Evolutionary conservation across 495 filamentous ascomycete genomes (phyloP).

Genomic region (Neurospora pannonica): DNA sequence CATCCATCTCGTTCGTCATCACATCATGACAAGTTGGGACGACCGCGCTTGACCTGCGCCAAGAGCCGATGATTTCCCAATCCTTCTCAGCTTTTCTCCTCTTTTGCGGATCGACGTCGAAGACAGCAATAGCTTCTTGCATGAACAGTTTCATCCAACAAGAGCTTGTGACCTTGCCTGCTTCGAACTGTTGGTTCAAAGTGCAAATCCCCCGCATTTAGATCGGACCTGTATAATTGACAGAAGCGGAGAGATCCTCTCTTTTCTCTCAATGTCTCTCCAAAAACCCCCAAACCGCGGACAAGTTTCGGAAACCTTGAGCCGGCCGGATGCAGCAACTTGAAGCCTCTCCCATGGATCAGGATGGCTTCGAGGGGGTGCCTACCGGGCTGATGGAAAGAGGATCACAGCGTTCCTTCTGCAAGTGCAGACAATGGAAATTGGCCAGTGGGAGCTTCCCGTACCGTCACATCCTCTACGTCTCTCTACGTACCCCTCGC

Average conservation of each 20-base stretch:
- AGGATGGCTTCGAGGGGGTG: not conserved
- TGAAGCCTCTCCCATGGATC: not conserved
- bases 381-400: not conserved
- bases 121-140: not conserved
- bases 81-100: not conserved
- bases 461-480: not conserved
- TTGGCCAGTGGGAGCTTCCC: not conserved
- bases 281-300: not conserved
- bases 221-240: not conserved
- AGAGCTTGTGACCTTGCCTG: not conserved
- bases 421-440: not conserved
- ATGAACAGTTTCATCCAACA: not conserved
- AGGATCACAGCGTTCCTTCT: not conserved
- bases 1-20: not conserved
- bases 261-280: not conserved
- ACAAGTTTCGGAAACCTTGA: not conserved
- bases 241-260: not conserved
- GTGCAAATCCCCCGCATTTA: not conserved
- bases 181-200: not conserved
- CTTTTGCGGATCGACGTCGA: not conserved
- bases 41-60: not conserved
- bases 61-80: not conserved
- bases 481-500: not conserved
- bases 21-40: not conserved
- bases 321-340: not conserved